Percentiles rank a stretch among this genome's conserved stretches.
Evolutionary conservation across 1,284 basidiomycete species (phyloP).

Genomic region (Moesziomyces parantarcticus): DNA sequence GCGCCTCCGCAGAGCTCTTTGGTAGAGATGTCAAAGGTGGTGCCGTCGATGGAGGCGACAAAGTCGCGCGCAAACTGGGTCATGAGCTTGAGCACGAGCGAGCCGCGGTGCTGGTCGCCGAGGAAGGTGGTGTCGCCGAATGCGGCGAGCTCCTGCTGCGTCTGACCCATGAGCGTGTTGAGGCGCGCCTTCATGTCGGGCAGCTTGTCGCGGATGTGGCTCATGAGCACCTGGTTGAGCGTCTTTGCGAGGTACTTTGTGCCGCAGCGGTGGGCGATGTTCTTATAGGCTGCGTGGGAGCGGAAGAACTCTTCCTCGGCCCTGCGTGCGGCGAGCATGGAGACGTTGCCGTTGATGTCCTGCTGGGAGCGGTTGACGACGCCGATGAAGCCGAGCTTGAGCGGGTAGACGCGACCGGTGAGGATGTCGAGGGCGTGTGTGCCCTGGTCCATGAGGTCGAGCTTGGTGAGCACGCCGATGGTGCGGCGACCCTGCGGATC

Average conservation of each 20-base stretch:
- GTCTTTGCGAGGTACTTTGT: constrained; percentile 94
- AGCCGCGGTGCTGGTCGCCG: constrained; percentile 85
- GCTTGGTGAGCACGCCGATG: constrained; percentile 94
- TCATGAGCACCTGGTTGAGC: constrained; percentile 93
- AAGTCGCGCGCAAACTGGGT: constrained; percentile 99
- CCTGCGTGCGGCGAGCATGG: constrained; percentile 83
- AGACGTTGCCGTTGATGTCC: constrained; percentile 91
- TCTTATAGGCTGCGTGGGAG: constrained; percentile 89
- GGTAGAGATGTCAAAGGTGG: constrained; percentile 95
- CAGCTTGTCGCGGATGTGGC: constrained; percentile 97
- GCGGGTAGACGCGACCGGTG: constrained; percentile 93
- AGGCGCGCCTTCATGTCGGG: constrained; percentile 99
- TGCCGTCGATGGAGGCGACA: constrained; percentile 96
- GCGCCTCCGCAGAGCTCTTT: constrained; percentile 99
- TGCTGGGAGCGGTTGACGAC: constrained; percentile 97
- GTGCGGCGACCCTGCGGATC: constrained; percentile 95
- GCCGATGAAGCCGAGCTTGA: constrained; percentile 97
- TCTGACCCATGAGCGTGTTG: constrained; percentile 98
- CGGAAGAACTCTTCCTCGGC: constrained; percentile 93
- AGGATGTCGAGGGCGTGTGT: constrained; percentile 96
- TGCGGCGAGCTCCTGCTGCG: constrained; percentile 95
- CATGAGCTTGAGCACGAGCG: constrained; percentile 79
- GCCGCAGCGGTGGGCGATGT: constrained; percentile 96
- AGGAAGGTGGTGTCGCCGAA: constrained; percentile 94
- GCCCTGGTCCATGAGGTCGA: constrained; percentile 98